These are phyloP conservation scores for Trichosporon sp. DNA, from an alignment of 1,284 basidiomycete species.

Conservation along the genomic window DNA sequence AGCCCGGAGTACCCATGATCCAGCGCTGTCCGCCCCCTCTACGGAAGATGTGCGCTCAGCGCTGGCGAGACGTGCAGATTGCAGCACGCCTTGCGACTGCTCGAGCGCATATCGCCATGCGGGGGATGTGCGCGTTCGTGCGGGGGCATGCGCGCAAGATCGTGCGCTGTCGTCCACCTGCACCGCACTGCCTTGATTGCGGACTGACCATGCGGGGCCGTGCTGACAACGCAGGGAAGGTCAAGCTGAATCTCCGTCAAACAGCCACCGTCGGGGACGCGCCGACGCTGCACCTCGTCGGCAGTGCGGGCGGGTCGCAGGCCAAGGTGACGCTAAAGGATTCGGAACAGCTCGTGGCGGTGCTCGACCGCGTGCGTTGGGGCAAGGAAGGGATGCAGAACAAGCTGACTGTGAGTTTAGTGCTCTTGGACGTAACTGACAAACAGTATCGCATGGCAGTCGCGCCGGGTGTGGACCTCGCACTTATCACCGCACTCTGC, in stretches of 20 bases:
- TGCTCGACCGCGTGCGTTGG: conserved; percentile 1
- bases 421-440: background rate
- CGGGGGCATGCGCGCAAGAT: background rate
- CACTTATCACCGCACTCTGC: background rate
- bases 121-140: background rate
- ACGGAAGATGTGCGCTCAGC: background rate
- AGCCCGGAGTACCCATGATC: background rate
- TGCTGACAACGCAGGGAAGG: conserved; percentile 9
- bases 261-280: background rate
- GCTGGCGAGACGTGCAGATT: background rate
- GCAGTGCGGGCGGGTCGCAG: background rate
- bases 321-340: conserved; percentile 8
- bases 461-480: conserved; percentile 4
- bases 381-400: conserved; percentile 1
- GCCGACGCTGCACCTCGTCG: conserved; percentile 1
- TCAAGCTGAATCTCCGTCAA: conserved; percentile 8
- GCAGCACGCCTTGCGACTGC: background rate
- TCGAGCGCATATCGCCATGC: background rate
- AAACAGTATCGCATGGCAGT: background rate
- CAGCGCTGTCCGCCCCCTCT: background rate
- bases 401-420: background rate
- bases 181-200: background rate
- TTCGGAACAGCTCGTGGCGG: conserved; percentile 15
- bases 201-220: background rate
- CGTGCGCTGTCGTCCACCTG: background rate